phyloP scores from a whole-genome alignment of 805 yeast species.

The Allodekkera sacchari region DNA sequence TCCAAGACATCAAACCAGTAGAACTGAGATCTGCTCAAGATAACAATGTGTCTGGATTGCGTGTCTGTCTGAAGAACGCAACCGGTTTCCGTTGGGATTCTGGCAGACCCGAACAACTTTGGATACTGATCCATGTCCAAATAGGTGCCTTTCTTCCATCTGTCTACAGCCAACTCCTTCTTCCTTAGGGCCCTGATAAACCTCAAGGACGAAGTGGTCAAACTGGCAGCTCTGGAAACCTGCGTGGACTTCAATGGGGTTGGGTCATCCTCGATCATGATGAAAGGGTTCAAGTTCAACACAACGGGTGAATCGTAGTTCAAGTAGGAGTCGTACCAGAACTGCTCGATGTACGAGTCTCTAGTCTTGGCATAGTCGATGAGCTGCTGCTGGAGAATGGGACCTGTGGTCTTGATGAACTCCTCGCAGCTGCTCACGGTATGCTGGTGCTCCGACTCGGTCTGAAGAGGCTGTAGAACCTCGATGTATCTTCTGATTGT shows the following conservation, averaged over 20 bases:
- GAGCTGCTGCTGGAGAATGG: constrained; percentile 54
- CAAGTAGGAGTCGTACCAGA: constrained; percentile 88
- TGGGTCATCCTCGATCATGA: constrained; percentile 86
- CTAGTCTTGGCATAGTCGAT: constrained; percentile 52
- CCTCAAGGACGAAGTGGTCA: constrained; percentile 68
- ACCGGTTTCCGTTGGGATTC: constrained; percentile 77
- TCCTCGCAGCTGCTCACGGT: constrained; percentile 51
- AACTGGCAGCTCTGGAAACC: constrained; percentile 71
- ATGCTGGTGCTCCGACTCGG: constrained; percentile 55
- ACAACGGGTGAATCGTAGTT: constrained; percentile 87
- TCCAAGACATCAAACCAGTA: constrained; percentile 94
- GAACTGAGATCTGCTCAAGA: constrained; percentile 77
- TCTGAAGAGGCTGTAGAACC: constrained; percentile 73
- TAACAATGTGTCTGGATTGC: constrained; percentile 71
- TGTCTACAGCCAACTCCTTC: constrained; percentile 67
- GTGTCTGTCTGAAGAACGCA: constrained; percentile 80
- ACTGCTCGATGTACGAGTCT: constrained; percentile 83
- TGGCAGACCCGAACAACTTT: constrained; percentile 76
- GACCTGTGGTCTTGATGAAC: constrained; percentile 49
- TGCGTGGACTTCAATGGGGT: constrained; percentile 59
- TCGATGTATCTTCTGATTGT: constrained; percentile 61
- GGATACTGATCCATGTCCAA: constrained; percentile 90
- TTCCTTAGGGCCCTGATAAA: constrained; percentile 74
- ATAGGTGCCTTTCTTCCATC: constrained; percentile 49
- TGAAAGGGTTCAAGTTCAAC: constrained; percentile 84